Base-by-base conservation (phyloP, 1,284 basidiomycete species). In the Thecaphora frezii region DNA sequence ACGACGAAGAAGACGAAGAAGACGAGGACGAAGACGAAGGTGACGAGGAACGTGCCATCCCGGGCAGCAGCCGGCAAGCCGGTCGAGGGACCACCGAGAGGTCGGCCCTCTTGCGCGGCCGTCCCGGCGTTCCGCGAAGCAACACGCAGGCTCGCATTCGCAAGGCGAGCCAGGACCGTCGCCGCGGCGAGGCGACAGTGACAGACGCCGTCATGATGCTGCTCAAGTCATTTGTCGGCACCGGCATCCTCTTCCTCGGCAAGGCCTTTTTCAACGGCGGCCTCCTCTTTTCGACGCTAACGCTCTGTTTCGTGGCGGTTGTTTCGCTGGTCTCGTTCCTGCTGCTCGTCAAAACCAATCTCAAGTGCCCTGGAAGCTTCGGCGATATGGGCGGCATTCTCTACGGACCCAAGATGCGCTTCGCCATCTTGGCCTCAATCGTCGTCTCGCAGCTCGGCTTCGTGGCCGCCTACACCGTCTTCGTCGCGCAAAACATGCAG, bases 241-340 rank as follows among this genome's bases (percentile, higher is more conserved):
- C 94, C 10, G 94, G 94, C 30, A 88, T 98, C 13, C 81, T 98
- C 24, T 98, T 98, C 83, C 85, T 98, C 47, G 96, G 92, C 55
- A 97, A 93, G 82, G 94, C 88, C 88, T 97, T 98, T 82, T 88
- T 87, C 82, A 98, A 98, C 70, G 94, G 94, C 58, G 93, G 94
- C 16, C 84, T 98, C 48, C 81, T 97, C 38, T 98, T 99, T 80
- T 97, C 94, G 5, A 78, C 86, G 22, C 64, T 91, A 44, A 86
- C 89, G 2, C 86, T 98, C 63, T 82, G 88, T 21, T 83, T 86
- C 66, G 91, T 98, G 67, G 93, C 93, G 10, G 79, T 87, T 44
- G 87, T 97, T 49, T 97, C 93, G 3, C 82, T 98, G 2, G 92
- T 91, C 82, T 93, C 93, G 0, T 99, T 98, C 86, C 81, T 99